Evolutionary conservation across 2,329 filamentous ascomycete genomes (phyloP), one percentile per base, ranked within the genome.

Genomic region (Graphilbum ipis-grandicollis): DNA sequence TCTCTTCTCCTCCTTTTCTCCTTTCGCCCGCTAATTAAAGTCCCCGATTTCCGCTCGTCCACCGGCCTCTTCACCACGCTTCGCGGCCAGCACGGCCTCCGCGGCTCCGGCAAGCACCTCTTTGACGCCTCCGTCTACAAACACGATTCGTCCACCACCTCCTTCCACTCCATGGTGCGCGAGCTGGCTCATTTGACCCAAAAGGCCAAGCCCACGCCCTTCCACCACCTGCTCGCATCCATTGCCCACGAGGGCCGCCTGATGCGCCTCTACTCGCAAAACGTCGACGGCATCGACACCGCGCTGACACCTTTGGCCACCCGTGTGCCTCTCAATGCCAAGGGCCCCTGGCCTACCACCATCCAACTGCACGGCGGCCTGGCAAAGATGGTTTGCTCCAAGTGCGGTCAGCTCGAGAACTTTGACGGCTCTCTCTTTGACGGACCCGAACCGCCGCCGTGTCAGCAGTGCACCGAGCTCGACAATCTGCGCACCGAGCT

Each of bases 61-160:
- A 79, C 76, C 41, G 90, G 90, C 35, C 70, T 98, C 3, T 98
- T 98, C 58, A 80, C 76, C 41, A 81, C 79, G 15, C 66, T 93
- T 19, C 79, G 82, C 45, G 79, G 73, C 43, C 79, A 93, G 52
- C 83, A 94, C 57, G 92, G 90, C 47, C 66, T 94, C 43, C 93
- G 93, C 54, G 74, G 80, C 18, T 94, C 90, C 0, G 90, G 90
- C 36, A 94, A 96, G 57, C 78, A 93, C 46, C 69, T 98, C 1
- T 98, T 98, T 52, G 90, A 98, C 59, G 90, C 90, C 36, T 93
- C 88, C 8, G 90, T 98, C 37, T 98, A 98, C 63, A 86, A 84
- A 56, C 82, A 93, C 61, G 79, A 92, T 53, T 68, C 71, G 18
- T 82, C 86, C 12, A 96, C 88, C 1, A 77, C 80, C 19, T 83